Evolutionary conservation across 139 green algal species (phyloP), one percentile per base, ranked within the genome.

Genomic region (Chlamydomonas sphaeroides): DNA sequence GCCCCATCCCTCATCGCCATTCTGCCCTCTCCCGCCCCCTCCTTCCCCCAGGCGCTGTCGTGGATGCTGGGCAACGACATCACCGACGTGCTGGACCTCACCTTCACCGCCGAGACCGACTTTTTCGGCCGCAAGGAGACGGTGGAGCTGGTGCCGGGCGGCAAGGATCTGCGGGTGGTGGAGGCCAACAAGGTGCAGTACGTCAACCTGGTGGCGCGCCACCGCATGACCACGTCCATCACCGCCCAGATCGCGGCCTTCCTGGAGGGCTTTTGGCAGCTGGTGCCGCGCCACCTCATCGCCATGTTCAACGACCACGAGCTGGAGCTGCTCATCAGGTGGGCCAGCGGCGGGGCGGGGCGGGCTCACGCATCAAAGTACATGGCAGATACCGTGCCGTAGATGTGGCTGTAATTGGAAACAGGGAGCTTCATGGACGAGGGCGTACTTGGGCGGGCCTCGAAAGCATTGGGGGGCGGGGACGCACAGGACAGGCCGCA

Each of bases 51-150:
- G 74, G 41, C n/a, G 56, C 89, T 99, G 59, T 85, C 86, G 73
- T 98, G 92, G 90, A 98, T 98, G 90, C 90, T 99, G 62, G 91
- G 96, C 59, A 98, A 99, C 83, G 95, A 98, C 91, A 98, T 99
- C 87, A 96, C 87, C 2, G 96, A 97, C 53, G 94, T 99, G 66
- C 87, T 99, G 65, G 94, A 99, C 86, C 92, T 99, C 20, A 96
- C 90, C 49, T 99, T 99, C 88, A 95, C 92, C n/a, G 94, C 95
- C 61, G 95, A 98, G 88, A 88, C 83, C 1, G 95, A 98, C 89
- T 97, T 94, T 87, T 98, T 98, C 78, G 95, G 95, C 33, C 89
- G 92, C 65, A 97, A 94, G 76, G 88, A 91, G 87, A 25, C 81
- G 35, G 91, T 96, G 42, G 96, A 99, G 89, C 90, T 99, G 38